A percentile compares a stretch with the other conserved stretches of the same genome.
phyloP scores from a whole-genome alignment of 495 filamentous ascomycete genomes.

The Pyrenopolyporus hunteri region DNA sequence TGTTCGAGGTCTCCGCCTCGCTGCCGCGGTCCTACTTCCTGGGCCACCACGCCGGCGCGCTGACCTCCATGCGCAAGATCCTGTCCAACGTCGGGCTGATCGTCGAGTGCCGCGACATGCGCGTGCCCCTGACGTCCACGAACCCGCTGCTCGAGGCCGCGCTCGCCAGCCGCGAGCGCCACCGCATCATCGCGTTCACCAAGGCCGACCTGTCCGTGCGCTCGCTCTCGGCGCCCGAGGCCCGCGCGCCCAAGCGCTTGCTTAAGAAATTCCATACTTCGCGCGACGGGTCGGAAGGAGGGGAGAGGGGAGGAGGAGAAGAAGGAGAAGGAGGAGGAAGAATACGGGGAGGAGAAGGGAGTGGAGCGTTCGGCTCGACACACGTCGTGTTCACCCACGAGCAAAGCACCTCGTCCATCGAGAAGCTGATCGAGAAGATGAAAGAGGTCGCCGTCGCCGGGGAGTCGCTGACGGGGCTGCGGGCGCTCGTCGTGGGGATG shows the following conservation, averaged over 20 bases:
- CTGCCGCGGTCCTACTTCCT: constrained; percentile 93
- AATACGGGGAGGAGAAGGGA: background rate
- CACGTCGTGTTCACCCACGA: constrained; percentile 41
- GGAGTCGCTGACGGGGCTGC: constrained; percentile 61
- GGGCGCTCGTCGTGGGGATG: constrained; percentile 92
- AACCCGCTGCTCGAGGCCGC: constrained; percentile 90
- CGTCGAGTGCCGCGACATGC: constrained; percentile 93
- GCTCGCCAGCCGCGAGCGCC: constrained; percentile 67
- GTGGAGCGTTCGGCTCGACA: constrained; percentile 27
- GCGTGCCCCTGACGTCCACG: constrained; percentile 82
- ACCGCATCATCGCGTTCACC: constrained; percentile 88
- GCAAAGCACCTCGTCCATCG: constrained; percentile 49
- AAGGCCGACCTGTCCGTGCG: constrained; percentile 75
- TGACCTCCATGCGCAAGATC: constrained; percentile 82
- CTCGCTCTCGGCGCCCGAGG: constrained; percentile 4
- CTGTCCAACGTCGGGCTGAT: constrained; percentile 84
- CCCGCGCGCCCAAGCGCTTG: constrained; percentile 27
- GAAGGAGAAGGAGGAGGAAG: constrained; percentile 18
- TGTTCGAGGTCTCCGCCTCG: constrained; percentile 66
- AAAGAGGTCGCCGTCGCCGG: constrained; percentile 41
- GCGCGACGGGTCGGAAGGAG: constrained; percentile 52
- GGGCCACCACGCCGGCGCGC: constrained; percentile 89
- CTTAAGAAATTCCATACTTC: constrained; percentile 25
- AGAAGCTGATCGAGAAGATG: constrained; percentile 42
- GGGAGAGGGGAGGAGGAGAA: constrained; percentile 31